Percentiles rank a stretch among this genome's conserved stretches.
phyloP scores from a whole-genome alignment of 192 early-diverging fungal genomes.

The Coemansia sp. region DNA sequence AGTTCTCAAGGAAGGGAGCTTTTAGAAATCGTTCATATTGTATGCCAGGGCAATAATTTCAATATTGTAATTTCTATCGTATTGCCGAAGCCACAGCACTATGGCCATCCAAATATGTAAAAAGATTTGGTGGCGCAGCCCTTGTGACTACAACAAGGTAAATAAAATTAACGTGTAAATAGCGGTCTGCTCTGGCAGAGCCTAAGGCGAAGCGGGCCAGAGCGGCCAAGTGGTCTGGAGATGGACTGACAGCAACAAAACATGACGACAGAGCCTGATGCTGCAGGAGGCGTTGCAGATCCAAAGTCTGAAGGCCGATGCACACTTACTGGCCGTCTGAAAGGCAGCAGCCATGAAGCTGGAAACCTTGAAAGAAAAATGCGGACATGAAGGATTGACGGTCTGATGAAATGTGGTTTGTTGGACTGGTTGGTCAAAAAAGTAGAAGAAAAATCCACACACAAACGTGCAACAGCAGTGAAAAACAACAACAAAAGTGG shows the following conservation, averaged over 20 bases:
- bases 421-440: neutral
- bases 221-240: too few species aligned
- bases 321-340: neutral
- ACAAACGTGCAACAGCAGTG: neutral
- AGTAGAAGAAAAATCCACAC: neutral
- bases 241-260: neutral
- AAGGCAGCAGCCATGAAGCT: neutral
- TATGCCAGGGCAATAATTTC: neutral
- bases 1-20: slow-evolving; percentile 35
- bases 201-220: too few species aligned
- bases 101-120: neutral
- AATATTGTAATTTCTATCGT: neutral
- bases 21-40: neutral
- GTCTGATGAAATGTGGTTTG: neutral
- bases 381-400: neutral
- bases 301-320: slow-evolving; percentile 4
- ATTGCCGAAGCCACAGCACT: neutral
- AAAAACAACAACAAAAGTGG: slow-evolving; percentile 1
- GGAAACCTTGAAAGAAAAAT: neutral
- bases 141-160: neutral
- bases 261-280: neutral
- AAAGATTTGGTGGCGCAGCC: slow-evolving; percentile 2
- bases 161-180: neutral
- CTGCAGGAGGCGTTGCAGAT: slow-evolving; percentile 1
- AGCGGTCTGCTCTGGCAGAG: neutral